Evolutionary conservation across 345 rosid species (phyloP), one percentile per base, ranked within the genome.

Genomic region (Linum tenue): DNA sequence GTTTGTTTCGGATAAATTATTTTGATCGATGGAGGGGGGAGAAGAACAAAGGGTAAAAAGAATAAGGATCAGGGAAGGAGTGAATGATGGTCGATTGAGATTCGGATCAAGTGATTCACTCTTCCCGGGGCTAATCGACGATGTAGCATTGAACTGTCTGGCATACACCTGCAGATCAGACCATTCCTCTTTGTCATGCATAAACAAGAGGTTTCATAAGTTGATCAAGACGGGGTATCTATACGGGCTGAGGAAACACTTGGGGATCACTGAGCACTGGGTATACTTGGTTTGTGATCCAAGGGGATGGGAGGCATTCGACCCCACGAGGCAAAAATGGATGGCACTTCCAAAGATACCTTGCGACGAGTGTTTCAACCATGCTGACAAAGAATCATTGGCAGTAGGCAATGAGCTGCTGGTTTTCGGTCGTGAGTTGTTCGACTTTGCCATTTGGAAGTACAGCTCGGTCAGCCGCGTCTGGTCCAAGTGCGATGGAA

Each of bases 331-430:
- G 58, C 72, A 77, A 63, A 89, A 81, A 69, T 86, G 96, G 92
- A 83, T 83, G 85, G 69, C 71, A n/a, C 66, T 89, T 72, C 92
- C 96, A 0, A 86, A 78, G 77, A 83, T 89, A 67, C 96, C 96
- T 44, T 86, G 96, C 4, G 96, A 89, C 66, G 92, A 89, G 41
- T 89, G 96, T 68, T 86, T 89, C 79, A 82, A 83, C 68, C 83
- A 71, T 58, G 89, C 95, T 0, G 95, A 88, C 70, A 88, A 86
- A 77, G 96, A 89, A 82, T 89, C 96, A 0, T 71, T 89, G 67
- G 89, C 92, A 58, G 92, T 86, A 12, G 90, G 83, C 12, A 78
- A 80, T 68, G 89, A 89, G 73, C 78, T 89, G 67, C 71, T 89
- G 70, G 92, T 89, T 39, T 86, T 89, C 61, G 92, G 96, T 62